Percentiles rank a stretch among this genome's conserved stretches.
Conservation (phyloP, 257 asterid genomes). For the Nicotiana knightiana region DNA sequence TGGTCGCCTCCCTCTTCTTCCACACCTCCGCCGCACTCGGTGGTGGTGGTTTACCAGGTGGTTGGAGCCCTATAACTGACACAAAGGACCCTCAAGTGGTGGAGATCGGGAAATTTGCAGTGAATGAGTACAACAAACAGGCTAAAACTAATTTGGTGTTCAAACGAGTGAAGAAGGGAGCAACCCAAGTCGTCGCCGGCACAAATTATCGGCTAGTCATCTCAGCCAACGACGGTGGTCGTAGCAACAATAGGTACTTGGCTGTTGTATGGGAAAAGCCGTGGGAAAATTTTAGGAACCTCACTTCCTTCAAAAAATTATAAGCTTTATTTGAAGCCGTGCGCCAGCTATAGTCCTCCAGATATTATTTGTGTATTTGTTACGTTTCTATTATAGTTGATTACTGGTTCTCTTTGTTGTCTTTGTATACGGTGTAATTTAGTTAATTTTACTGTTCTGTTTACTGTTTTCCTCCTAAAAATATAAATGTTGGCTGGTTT, state of each 20-base stretch:
- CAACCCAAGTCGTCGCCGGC: slow-evolving; percentile 36
- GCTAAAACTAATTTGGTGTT: slow-evolving; percentile 10
- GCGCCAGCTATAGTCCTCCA: too few relatives aligned
- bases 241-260: slow-evolving; percentile 9
- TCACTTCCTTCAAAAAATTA: slow-evolving; percentile 24
- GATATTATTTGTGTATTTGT: background rate
- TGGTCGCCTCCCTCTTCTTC: background rate
- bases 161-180: slow-evolving; percentile 23
- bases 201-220: slow-evolving; percentile 28
- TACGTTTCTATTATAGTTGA: background rate
- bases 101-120: slow-evolving; percentile 32
- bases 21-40: background rate
- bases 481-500: background rate
- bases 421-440: background rate
- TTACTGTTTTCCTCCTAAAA: background rate
- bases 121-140: slow-evolving; percentile 32
- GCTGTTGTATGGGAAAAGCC: slow-evolving; percentile 28
- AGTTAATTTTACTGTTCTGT: background rate
- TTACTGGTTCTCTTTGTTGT: background rate
- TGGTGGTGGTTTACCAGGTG: background rate
- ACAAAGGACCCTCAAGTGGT: slow-evolving; percentile 23
- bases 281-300: slow-evolving; percentile 19
- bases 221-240: slow-evolving; percentile 20
- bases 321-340: background rate
- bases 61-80: slow-evolving; percentile 25